Conservation (phyloP, 148 eudicot genomes). For the Fallopia convolvulus region DNA sequence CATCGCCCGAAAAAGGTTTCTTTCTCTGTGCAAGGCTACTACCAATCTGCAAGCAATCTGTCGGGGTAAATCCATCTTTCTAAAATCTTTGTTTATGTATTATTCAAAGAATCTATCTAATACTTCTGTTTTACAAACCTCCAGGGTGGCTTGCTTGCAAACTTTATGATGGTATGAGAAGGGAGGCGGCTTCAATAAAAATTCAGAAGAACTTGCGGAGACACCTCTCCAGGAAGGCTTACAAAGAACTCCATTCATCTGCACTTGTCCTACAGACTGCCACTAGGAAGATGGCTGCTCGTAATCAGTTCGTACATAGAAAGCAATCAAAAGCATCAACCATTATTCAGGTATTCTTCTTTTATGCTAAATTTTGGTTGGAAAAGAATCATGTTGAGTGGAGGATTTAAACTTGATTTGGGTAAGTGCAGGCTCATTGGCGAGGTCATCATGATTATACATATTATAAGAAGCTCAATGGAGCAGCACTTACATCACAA, state of each 20-base stretch:
- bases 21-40: constrained; percentile 53
- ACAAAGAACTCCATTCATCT: constrained; percentile 33
- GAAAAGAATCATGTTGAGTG: constrained; percentile 5
- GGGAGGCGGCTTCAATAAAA: constrained; percentile 70
- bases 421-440: constrained; percentile 62
- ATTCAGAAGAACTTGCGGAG: constrained; percentile 69
- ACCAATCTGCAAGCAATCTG: constrained; percentile 51
- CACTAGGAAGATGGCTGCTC: constrained; percentile 62
- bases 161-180: constrained; percentile 48
- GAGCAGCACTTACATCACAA: constrained; percentile 56
- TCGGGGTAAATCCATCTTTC: constrained; percentile 44
- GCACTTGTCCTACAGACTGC: constrained; percentile 70
- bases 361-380: background rate
- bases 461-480: constrained; percentile 58
- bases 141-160: constrained; percentile 70
- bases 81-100: background rate
- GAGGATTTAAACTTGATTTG: constrained; percentile 13
- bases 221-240: constrained; percentile 51
- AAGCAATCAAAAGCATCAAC: constrained; percentile 59
- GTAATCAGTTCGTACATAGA: constrained; percentile 57
- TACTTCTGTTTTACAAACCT: constrained; percentile 5
- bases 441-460: constrained; percentile 54
- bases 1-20: constrained; percentile 49
- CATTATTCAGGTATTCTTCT: constrained; percentile 36
- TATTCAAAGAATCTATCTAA: background rate